Evolutionary conservation across 1,139 yeast genomes (phyloP).

Genomic region (Kurtzmaniella quercitrusa): DNA sequence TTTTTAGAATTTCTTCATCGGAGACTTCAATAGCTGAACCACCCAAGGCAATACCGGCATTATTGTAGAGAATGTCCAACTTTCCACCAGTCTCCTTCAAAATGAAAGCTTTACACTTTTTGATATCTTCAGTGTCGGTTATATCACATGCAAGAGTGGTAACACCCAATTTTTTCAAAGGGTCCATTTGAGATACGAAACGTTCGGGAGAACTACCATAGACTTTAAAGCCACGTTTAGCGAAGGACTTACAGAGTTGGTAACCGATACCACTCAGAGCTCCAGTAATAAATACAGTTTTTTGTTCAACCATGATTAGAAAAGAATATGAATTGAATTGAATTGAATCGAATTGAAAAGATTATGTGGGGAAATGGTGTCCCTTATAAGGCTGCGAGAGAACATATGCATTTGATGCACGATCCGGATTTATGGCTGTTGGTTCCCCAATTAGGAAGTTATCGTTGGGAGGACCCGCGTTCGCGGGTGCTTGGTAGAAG

Average conservation of each 20-base stretch:
- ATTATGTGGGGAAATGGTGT: background rate
- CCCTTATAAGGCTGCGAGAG: background rate
- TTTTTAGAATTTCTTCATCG: slow-evolving; percentile 40
- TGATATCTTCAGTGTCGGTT: slow-evolving; percentile 30
- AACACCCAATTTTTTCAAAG: slow-evolving; percentile 41
- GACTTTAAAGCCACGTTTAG: slow-evolving; percentile 17
- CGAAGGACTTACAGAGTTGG: slow-evolving; percentile 14
- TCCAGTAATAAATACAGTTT: slow-evolving; percentile 20
- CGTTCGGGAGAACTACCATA: slow-evolving; percentile 16
- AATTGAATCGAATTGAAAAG: background rate
- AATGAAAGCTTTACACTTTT: slow-evolving; percentile 31
- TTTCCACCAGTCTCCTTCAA: slow-evolving; percentile 32
- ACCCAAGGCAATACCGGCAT: slow-evolving; percentile 41
- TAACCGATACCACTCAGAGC: slow-evolving; percentile 23
- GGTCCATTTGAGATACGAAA: slow-evolving; percentile 14
- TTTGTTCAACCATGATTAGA: slow-evolving; percentile 6
- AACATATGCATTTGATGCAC: background rate
- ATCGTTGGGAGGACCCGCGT: no score
- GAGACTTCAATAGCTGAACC: slow-evolving; percentile 55
- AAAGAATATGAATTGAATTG: background rate
- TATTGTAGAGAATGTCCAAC: slow-evolving; percentile 53
- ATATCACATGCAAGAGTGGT: slow-evolving; percentile 20
- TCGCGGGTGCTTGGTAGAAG: no score
- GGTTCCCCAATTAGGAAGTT: background rate
- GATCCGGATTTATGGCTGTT: background rate